A percentile compares a stretch with the other conserved stretches of the same genome.
These are phyloP conservation scores for Aspergillus fructus DNA, from an alignment of 2,329 filamentous ascomycete species.

Conservation along the genomic window DNA sequence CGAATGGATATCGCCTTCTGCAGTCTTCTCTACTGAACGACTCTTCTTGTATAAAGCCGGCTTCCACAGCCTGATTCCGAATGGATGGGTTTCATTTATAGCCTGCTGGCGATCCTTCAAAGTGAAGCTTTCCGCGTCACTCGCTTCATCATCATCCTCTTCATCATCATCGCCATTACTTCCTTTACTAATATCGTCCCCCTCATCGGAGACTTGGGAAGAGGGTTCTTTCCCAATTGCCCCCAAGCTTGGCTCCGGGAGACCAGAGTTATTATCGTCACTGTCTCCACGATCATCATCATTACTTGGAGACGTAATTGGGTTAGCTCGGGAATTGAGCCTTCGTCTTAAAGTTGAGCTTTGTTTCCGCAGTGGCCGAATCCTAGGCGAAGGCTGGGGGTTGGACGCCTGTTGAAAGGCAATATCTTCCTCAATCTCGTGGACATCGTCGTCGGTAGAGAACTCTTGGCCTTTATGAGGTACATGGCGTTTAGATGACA, in stretches of 20 bases:
- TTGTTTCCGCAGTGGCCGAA: slow-evolving; percentile 33
- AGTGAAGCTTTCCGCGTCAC: slow-evolving; percentile 96
- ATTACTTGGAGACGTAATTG: slow-evolving; percentile 36
- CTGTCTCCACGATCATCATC: slow-evolving; percentile 36
- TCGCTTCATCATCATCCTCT: slow-evolving; percentile 67
- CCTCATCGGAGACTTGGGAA: slow-evolving; percentile 20
- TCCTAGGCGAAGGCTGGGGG: slow-evolving; percentile 35
- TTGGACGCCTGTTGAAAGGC: slow-evolving; percentile 39
- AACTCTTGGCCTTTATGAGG: slow-evolving; percentile 83
- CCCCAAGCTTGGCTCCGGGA: slow-evolving; percentile 30
- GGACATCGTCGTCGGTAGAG: slow-evolving; percentile 83
- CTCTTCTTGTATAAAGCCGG: slow-evolving; percentile 97
- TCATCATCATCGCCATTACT: slow-evolving; percentile 54
- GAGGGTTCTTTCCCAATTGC: slow-evolving; percentile 20
- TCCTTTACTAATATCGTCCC: slow-evolving; percentile 24
- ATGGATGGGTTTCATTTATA: slow-evolving; percentile 98
- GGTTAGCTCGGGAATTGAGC: slow-evolving; percentile 30
- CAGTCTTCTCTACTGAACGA: slow-evolving; percentile 91
- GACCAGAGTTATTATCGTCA: slow-evolving; percentile 34
- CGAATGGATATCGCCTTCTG: slow-evolving; percentile 95
- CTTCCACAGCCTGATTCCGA: slow-evolving; percentile 98
- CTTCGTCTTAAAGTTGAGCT: slow-evolving; percentile 44
- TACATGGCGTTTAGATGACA: slow-evolving; percentile 68
- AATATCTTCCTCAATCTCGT: slow-evolving; percentile 73
- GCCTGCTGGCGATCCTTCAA: slow-evolving; percentile 94